Evolutionary conservation across 192 early-diverging fungal genomes (phyloP), one percentile per base, ranked within the genome.

Genomic region (Mortierella hygrophila): DNA sequence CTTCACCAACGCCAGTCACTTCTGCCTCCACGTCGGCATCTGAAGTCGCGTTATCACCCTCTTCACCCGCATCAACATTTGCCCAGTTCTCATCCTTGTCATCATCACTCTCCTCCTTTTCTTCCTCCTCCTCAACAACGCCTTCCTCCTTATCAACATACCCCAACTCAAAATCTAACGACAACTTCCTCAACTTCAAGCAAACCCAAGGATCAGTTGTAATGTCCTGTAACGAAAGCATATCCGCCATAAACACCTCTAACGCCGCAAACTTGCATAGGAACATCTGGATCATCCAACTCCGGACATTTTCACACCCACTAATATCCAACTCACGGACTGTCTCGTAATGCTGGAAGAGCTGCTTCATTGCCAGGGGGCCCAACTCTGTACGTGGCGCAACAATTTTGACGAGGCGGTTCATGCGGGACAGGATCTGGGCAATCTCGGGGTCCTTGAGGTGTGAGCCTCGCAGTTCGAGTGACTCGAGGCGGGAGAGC

Each of bases 161-260:
- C 41, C 70, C 70, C 20, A 71, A n/a, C 70, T 71, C 70, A 42
- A 71, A 42, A 42, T 71, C 70, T 21, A 71, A 13, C 1, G 70
- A 42, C 37, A 71, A 7, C 37, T 71, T 42, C 21, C 70, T 21
- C 0, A 71, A 35, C 41, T 35, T 23, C 7, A 20, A n/a, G 8
- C 70, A 71, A 18, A 44, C 70, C 70, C 70, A 71, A 13, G 70
- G 70, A 23, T 71, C 70, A 5, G 38, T 42, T 0, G 41, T 71
- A 7, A 71, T 71, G 13, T 71, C 70, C 41, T 71, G 37, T 0
- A 71, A 9, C n/a, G 70, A 71, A 42, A 71, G 37, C 41, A 42
- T 71, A 37, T 71, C 70, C 20, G 70, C 70, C 40, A 71, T 21
- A 42, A 71, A 71, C 20, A 71, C 70, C 37, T 71, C 70, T 23